Conservation (phyloP, 1,284 basidiomycete species). For the Rhodotorula glutinis region DNA sequence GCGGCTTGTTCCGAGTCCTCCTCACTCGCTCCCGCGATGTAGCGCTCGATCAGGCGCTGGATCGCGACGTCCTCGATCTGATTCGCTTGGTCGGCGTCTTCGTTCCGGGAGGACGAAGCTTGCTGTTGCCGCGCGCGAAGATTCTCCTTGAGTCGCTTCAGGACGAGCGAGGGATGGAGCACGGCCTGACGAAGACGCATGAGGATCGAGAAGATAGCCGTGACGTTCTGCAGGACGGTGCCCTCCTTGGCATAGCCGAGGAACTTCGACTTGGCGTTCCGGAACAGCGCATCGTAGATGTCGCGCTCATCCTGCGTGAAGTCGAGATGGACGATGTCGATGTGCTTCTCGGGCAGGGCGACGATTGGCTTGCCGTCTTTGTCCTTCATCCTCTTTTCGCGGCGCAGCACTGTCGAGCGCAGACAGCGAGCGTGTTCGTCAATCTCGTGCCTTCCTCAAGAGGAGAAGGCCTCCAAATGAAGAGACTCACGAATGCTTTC, state of each 20-base stretch:
- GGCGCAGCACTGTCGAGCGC: conserved; percentile 60
- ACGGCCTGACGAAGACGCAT: conserved; percentile 52
- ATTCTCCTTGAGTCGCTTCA: conserved; percentile 41
- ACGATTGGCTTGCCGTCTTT: conserved; percentile 83
- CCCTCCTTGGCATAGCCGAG: conserved; percentile 35
- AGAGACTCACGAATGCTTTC: conserved; percentile 60
- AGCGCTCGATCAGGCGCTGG: conserved; percentile 34
- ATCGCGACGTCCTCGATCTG: conserved; percentile 22
- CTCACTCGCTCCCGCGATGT: conserved; percentile 14
- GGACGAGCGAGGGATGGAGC: conserved; percentile 49
- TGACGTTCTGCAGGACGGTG: conserved; percentile 45
- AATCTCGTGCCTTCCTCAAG: too few species aligned
- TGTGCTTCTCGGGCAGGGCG: conserved; percentile 79
- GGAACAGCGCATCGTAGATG: conserved; percentile 46
- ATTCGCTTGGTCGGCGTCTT: background rate
- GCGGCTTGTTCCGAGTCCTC: conserved; percentile 31
- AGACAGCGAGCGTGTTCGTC: background rate
- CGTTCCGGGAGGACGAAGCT: conserved; percentile 13
- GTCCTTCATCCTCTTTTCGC: conserved; percentile 93
- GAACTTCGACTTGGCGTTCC: conserved; percentile 38
- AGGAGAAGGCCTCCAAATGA: background rate
- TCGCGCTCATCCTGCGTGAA: conserved; percentile 42
- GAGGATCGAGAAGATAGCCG: conserved; percentile 50
- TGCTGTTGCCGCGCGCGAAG: conserved; percentile 5
- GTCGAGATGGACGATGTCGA: conserved; percentile 46